Evolutionary conservation across 202 grass and related monocot species (phyloP), one percentile per base, ranked within the genome.

Genomic region (Zoysia matrella): DNA sequence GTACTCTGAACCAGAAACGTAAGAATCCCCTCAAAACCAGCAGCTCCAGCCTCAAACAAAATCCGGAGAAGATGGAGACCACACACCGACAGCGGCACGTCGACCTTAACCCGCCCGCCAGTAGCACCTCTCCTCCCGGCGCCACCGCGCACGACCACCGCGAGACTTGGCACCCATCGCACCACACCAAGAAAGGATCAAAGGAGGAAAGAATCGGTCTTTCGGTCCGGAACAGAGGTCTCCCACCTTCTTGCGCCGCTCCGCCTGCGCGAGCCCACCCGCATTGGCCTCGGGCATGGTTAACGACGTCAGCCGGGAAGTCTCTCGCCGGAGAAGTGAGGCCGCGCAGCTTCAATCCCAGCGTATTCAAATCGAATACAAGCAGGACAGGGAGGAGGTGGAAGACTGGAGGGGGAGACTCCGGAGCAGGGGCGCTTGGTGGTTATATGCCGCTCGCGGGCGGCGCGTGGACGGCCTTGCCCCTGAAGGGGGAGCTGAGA

Each of bases 161-260:
- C 42, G 11, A 41, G 47, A 14, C 44, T 22, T 51, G 8, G 52
- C 15, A 77, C 42, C 60, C 58, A 63, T 54, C 72, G 39, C 51
- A 22, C 48, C 14, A 55, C 51, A 47, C 64, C 42, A 70, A 81
- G 18, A 22, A 22, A 22, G 22, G 22, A 22, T 22, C 22, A 67
- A 47, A 50, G 51, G 42, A 65, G 60, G 60, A 16, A 82, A 74
- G 15, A 15, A 78, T 8, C 13, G 49, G 45, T 50, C 52, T 89
- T 78, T 81, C 68, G 2, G 13, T 62, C 14, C 30, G 3, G 71
- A 67, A 63, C 56, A 30, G 82, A 54, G 72, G n/a, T 50, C 43
- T 51, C 80, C 83, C 75, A 90, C 88, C 88, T 90, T 86, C 55
- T 67, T 83, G 43, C 88, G 76, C 88, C 83, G 83, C 79, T 78